Evolutionary conservation across 805 yeast genomes (phyloP), one percentile per base, ranked within the genome.

Genomic region (Metschnikowia santaceciliae): DNA sequence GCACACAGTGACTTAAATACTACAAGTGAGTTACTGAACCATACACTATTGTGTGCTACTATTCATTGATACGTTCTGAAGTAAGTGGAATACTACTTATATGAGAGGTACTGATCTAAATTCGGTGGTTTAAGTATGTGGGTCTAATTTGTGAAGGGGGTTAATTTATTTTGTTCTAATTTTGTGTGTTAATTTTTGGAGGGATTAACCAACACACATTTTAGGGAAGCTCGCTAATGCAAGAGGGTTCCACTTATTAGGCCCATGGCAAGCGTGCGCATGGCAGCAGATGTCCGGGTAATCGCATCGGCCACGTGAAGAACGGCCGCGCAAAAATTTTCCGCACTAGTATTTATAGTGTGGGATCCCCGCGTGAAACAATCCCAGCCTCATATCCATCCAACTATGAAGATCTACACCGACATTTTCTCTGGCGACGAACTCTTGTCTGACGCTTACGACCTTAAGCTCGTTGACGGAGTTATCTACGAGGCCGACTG

Each of bases 401-500:
- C 20, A 56, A 68, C 44, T 45, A 74, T 74, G 78, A 68, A 69
- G 67, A 74, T 74, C 61, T 74, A 56, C 71, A 63, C 67, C 47
- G 99, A 92, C 80, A 76, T 90, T 73, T 72, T 92, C 77, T 87
- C 97, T 62, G 88, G 87, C 70, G 99, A 92, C 81, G 99, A 92
- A 83, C 79, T 88, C 67, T 80, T 92, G 77, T 94, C 99, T 61
- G 97, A 91, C 72, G 99, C 99, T 70, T 94, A 91, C 83, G 96
- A 89, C 76, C 70, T 82, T 74, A 85, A 79, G 70, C 78, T 76
- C 74, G 97, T 94, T 61, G 96, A 88, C 68, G 88, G 81, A 61
- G 98, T 81, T 67, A 90, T 94, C 73, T 89, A 81, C 82, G 99
- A 94, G 82, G 98, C 96, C 62, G 89, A 94, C 85, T 90, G 97